phyloP scores from a whole-genome alignment of 2,329 filamentous ascomycete species.

The Fusarium brevicatenulatum region DNA sequence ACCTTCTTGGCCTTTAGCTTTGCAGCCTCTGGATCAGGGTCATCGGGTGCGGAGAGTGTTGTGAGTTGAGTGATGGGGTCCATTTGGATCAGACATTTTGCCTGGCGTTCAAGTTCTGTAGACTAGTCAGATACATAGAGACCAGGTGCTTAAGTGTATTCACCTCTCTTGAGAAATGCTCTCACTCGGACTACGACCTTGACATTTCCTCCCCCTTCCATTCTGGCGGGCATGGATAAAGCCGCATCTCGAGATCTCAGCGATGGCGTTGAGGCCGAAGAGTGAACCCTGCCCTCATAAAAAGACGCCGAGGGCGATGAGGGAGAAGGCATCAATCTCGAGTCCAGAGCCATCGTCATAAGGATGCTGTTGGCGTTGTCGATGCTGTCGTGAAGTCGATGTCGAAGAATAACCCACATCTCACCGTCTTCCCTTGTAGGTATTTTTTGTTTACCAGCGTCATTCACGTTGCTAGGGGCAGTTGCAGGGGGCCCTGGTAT shows the following conservation, averaged over 20 bases:
- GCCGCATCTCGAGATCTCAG: constrained; percentile 77
- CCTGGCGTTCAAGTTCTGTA: constrained; percentile 81
- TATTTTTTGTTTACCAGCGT: constrained; percentile 50
- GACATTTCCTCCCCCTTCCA: constrained; percentile 78
- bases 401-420: constrained; percentile 55
- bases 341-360: constrained; percentile 55
- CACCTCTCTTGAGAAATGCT: constrained; percentile 82
- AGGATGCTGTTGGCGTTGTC: constrained; percentile 53
- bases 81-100: constrained; percentile 91
- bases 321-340: constrained; percentile 58
- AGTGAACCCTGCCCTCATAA: constrained; percentile 57
- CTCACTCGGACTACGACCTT: constrained; percentile 84
- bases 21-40: constrained; percentile 62
- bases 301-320: constrained; percentile 43
- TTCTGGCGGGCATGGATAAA: constrained; percentile 65
- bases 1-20: constrained; percentile 76
- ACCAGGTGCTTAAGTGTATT: constrained; percentile 35
- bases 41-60: constrained; percentile 76
- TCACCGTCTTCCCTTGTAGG: constrained; percentile 7
- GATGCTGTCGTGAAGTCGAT: constrained; percentile 54
- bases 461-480: constrained; percentile 50
- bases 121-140: not conserved
- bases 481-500: constrained; percentile 33
- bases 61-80: constrained; percentile 87
- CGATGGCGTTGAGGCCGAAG: constrained; percentile 81